These are phyloP conservation scores for Aurifilum marmelostoma DNA, from an alignment of 2,329 filamentous ascomycete genomes.

Conservation along the genomic window DNA sequence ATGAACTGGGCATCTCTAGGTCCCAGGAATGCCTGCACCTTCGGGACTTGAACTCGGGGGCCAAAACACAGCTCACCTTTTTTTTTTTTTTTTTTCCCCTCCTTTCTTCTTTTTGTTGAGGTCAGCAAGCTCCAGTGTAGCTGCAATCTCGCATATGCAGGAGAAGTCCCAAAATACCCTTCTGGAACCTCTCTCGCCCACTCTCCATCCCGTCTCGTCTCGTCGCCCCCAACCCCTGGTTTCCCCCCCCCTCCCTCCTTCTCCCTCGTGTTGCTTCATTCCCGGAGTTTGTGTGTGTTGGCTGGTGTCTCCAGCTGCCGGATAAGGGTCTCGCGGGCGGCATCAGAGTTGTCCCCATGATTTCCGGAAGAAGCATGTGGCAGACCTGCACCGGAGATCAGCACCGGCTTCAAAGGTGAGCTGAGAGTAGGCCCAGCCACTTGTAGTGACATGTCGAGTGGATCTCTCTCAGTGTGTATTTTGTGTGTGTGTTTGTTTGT, in stretches of 20 bases:
- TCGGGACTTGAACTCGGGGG: background rate
- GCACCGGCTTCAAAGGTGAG: no score
- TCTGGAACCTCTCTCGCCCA: constrained; percentile 12
- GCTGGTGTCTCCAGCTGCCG: constrained; percentile 3
- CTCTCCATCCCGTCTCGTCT: background rate
- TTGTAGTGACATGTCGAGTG: background rate
- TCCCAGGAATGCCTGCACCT: no score
- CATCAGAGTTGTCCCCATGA: background rate
- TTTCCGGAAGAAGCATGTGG: constrained; percentile 21
- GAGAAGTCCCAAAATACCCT: background rate
- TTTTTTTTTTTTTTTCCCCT: no score
- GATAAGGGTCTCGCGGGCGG: constrained; percentile 14
- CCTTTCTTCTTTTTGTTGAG: background rate
- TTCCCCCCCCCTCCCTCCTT: no score
- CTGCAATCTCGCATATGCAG: no score
- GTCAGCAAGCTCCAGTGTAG: background rate
- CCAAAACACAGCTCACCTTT: background rate
- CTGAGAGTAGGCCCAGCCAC: background rate
- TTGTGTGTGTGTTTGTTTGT: no score
- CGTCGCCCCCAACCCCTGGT: background rate
- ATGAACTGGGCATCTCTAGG: no score
- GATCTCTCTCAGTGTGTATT: no score
- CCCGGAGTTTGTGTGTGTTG: constrained; percentile 1
- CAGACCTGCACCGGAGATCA: constrained; percentile 6
- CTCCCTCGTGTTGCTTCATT: background rate